Percentiles rank a stretch among this genome's conserved stretches.
These are phyloP conservation scores for Stagonosporopsis cucurbitacearum DNA, from an alignment of 2,329 filamentous ascomycete species.

Conservation along the genomic window DNA sequence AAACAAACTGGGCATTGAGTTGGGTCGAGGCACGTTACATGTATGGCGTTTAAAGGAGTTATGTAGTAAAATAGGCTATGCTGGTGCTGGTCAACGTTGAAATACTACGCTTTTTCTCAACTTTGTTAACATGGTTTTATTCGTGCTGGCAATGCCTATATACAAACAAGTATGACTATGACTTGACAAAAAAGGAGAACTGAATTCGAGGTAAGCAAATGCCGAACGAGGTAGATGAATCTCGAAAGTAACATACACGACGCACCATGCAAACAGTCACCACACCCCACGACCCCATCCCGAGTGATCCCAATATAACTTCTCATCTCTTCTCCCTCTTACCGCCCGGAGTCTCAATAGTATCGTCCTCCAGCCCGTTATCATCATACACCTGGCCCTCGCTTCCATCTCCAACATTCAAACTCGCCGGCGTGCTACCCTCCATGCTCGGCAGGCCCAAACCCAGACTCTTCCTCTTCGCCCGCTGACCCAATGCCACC, in stretches of 20 bases:
- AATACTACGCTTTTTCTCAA: not conserved
- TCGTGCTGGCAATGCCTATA: not conserved
- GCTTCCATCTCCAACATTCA: conserved; percentile 6
- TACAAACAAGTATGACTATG: not conserved
- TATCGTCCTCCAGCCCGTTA: conserved; percentile 9
- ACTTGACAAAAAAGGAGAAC: not conserved
- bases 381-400: conserved; percentile 10
- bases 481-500: conserved; percentile 4
- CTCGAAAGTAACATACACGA: not conserved
- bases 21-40: conserved; percentile 8
- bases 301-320: not conserved
- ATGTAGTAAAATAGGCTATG: not conserved
- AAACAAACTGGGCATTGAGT: conserved; percentile 8
- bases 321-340: not conserved
- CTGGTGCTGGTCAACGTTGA: not conserved
- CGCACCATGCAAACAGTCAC: not conserved
- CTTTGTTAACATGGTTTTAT: too few relatives aligned
- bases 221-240: not conserved
- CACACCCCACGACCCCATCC: not conserved
- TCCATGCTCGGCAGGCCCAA: not conserved
- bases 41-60: conserved; percentile 1
- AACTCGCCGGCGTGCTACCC: not conserved
- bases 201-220: not conserved
- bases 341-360: not conserved
- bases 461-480: not conserved